Evolutionary conservation across 1,284 basidiomycete genomes (phyloP), one percentile per base, ranked within the genome.

Genomic region (Marasmius fiardii): DNA sequence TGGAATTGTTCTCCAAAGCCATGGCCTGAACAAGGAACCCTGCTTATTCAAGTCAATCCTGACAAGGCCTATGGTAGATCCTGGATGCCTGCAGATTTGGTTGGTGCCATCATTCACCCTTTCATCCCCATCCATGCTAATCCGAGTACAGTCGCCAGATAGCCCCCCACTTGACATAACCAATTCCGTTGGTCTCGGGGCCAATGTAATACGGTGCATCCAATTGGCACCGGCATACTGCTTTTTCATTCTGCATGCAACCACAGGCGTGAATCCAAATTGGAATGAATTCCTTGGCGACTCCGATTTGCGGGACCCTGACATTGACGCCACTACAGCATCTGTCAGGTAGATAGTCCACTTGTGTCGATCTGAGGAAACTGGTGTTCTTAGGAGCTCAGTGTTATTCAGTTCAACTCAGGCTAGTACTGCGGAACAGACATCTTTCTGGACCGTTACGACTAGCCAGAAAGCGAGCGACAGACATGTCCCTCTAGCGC

Each of bases 21-120:
- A 41, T 84, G 82, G 83, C 83, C 83, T 24, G 44, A 61, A 4
- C 61, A 65, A 43, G 80, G 79, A 7, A 68, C 72, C 49, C 67
- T 83, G 23, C 67, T 82, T 21, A 64, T 83, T 16, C 66, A 74
- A 50, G 59, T 81, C 39, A 80, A 82, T 60, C 58, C 64, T 23
- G 66, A 64, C 2, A 57, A 59, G 16, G 55, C 55, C 8, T 61
- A 60, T 48, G 67, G 67, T 24, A 66, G 63, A 56, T 68, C 62
- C 4, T 74, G 69, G 70, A 62, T 74, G 51, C 73, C 77, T 28
- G 34, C 64, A 24, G 60, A 74, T 43, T 56, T 80, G 63, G 79
- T 80, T 18, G 58, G 68, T 64, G n/a, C 50, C n/a, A n/a, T 47
- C 21, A 49, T 24, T 53, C n/a, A 14, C 21, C 39, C 39, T 7